These are phyloP conservation scores for Malassezia arunalokei DNA, from an alignment of 1,284 basidiomycete genomes.

Conservation along the genomic window DNA sequence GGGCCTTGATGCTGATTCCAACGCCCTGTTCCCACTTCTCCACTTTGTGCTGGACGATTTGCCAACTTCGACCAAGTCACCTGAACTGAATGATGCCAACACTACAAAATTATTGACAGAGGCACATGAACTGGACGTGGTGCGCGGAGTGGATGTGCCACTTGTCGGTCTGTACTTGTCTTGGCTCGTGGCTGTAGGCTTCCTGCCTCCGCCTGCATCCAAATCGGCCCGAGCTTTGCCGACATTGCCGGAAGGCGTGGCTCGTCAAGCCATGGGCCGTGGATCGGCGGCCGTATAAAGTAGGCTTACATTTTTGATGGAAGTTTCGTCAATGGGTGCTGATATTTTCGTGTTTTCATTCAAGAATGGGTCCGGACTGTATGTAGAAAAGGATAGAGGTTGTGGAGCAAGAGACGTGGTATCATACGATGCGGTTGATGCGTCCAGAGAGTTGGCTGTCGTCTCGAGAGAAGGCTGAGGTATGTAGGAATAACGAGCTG, in stretches of 20 bases:
- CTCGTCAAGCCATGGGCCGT: conserved; percentile 40
- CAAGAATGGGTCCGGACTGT: too few species aligned
- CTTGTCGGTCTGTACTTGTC: conserved; percentile 81
- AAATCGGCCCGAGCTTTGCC: conserved; percentile 19
- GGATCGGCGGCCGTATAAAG: conserved; percentile 25
- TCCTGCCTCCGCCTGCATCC: conserved; percentile 51
- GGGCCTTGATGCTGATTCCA: conserved; percentile 63
- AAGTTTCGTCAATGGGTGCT: too few species aligned
- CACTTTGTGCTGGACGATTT: conserved; percentile 96
- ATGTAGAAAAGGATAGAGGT: too few species aligned
- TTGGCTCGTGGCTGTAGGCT: conserved; percentile 78
- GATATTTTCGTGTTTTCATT: too few species aligned
- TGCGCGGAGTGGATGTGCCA: conserved; percentile 62
- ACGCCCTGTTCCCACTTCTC: conserved; percentile 89
- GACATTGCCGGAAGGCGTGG: conserved; percentile 19
- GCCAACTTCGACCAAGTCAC: conserved; percentile 87
- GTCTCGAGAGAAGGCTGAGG: not conserved
- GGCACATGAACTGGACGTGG: conserved; percentile 49
- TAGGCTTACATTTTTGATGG: not conserved
- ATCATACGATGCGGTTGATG: too few species aligned
- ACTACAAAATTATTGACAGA: conserved; percentile 57
- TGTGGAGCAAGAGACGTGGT: too few species aligned
- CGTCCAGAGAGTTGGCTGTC: not conserved
- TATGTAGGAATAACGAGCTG: not conserved
- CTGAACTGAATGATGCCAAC: conserved; percentile 78